A percentile compares a stretch with the other conserved stretches of the same genome.
Evolutionary conservation across 345 rosid species (phyloP).

Genomic region (Atalantia buxifolia): DNA sequence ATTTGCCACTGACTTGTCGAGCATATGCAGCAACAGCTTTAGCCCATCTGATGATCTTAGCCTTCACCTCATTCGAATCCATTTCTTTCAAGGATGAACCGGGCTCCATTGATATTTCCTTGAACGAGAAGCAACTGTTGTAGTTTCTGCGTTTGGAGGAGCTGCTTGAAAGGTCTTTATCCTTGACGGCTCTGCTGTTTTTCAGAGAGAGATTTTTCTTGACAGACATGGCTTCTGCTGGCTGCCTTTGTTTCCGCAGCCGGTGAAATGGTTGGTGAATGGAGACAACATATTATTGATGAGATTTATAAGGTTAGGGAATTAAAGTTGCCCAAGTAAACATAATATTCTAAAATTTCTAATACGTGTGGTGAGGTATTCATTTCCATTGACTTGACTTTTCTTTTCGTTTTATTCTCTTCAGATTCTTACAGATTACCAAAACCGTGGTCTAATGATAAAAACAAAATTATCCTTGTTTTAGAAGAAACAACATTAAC

Average conservation of each 20-base stretch:
- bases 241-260: neutral
- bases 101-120: slow-evolving; percentile 39
- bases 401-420: slow-evolving; percentile 15
- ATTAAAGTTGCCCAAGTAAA: neutral
- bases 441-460: neutral
- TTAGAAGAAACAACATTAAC: neutral
- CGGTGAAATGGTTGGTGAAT: neutral
- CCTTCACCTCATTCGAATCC: slow-evolving; percentile 69
- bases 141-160: slow-evolving; percentile 17
- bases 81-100: slow-evolving; percentile 42
- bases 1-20: slow-evolving; percentile 64
- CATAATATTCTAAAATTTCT: neutral
- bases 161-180: neutral
- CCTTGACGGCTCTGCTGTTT: neutral
- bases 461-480: neutral
- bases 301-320: neutral
- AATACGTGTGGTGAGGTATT: slow-evolving; percentile 14
- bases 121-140: slow-evolving; percentile 40
- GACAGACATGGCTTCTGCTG: slow-evolving; percentile 35
- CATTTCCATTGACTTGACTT: slow-evolving; percentile 29
- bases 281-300: neutral
- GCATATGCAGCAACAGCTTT: slow-evolving; percentile 72
- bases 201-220: slow-evolving; percentile 25
- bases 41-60: slow-evolving; percentile 78
- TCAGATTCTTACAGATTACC: neutral